phyloP scores from a whole-genome alignment of 306 rosid genomes.

The Elaeagnus macrophylla region DNA sequence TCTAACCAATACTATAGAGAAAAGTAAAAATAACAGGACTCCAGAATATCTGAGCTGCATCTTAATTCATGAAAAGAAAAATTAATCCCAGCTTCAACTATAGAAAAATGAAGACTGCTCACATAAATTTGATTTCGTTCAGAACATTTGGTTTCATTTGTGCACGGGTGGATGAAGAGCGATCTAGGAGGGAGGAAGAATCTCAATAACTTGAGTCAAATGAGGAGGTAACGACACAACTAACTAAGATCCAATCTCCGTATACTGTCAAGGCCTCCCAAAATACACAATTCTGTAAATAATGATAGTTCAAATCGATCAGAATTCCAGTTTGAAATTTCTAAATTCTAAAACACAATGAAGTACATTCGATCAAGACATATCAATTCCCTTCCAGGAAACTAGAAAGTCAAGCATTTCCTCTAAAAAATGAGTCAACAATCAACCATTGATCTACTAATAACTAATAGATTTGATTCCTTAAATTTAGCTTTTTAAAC shows the following conservation, averaged over 20 bases:
- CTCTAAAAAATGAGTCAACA: neutral
- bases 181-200: neutral
- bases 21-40: constrained; percentile 28
- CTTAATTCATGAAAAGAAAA: constrained; percentile 6
- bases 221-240: neutral
- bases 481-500: no score
- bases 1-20: constrained; percentile 31
- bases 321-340: neutral
- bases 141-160: constrained; percentile 28
- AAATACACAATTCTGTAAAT: no score
- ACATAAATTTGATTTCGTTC: constrained; percentile 17
- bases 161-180: constrained; percentile 4
- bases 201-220: constrained; percentile 9
- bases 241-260: no score
- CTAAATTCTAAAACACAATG: neutral
- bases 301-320: no score
- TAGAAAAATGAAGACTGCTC: constrained; percentile 14
- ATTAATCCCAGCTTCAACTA: constrained; percentile 3
- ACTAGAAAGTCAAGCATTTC: neutral
- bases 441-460: neutral
- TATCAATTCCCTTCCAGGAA: constrained; percentile 2
- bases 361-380: neutral
- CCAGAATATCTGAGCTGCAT: constrained; percentile 26
- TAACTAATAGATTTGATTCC: neutral
- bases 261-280: no score